These are phyloP conservation scores for Penicillium cosmopolitanum DNA, from an alignment of 495 filamentous ascomycete genomes.

Conservation along the genomic window DNA sequence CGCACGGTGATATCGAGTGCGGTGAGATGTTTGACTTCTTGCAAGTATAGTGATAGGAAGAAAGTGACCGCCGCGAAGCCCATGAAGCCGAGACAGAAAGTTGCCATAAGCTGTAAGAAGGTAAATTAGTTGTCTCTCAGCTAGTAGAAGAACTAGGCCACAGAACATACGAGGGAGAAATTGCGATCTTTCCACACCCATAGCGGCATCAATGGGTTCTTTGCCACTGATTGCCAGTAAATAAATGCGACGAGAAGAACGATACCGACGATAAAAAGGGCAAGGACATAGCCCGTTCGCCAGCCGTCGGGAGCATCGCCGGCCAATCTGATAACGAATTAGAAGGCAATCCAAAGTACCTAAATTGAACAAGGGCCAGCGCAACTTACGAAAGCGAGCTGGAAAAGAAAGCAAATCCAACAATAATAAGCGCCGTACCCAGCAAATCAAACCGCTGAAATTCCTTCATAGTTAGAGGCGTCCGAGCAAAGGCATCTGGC, in stretches of 20 bases:
- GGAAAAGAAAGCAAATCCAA: constrained; percentile 67
- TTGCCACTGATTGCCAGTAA: constrained; percentile 58
- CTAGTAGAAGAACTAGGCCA: background rate
- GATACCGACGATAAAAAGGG: constrained; percentile 64
- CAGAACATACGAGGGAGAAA: constrained; percentile 35
- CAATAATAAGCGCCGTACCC: constrained; percentile 65
- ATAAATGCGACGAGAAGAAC: constrained; percentile 62
- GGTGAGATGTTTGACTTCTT: constrained; percentile 42
- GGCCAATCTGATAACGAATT: constrained; percentile 40
- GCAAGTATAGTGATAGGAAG: constrained; percentile 47
- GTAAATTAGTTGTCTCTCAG: background rate
- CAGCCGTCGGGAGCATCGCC: constrained; percentile 63
- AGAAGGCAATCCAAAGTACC: background rate
- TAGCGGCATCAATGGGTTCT: constrained; percentile 41
- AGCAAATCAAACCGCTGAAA: constrained; percentile 65
- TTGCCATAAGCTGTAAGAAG: constrained; percentile 31
- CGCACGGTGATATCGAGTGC: constrained; percentile 54
- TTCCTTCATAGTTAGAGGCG: constrained; percentile 49
- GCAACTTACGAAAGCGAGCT: constrained; percentile 62
- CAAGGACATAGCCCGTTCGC: constrained; percentile 66
- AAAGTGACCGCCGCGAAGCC: constrained; percentile 40
- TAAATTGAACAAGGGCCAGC: background rate
- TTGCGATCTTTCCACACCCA: constrained; percentile 44
- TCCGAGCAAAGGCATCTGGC: constrained; percentile 50
- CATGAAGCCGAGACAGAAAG: constrained; percentile 41